Evolutionary conservation across 805 yeast species (phyloP).

Genomic region (Vanderwaltozyma polyspora): DNA sequence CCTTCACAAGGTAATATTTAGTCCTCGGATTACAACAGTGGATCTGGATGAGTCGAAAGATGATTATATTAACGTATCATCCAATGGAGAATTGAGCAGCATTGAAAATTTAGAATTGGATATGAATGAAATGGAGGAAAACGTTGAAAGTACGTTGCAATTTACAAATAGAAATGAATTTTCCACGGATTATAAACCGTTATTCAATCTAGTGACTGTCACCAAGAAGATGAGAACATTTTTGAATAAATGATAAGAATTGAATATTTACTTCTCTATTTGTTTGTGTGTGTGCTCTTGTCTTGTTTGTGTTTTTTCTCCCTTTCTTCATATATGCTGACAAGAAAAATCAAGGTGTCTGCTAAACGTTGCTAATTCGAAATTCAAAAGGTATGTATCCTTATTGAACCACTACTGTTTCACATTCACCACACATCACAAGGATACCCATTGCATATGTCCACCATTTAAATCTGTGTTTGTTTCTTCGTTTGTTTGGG

Average conservation of each 20-base stretch:
- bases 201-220: constrained; percentile 11
- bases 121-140: not conserved
- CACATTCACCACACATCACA: too few species aligned
- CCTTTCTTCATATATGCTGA: too few species aligned
- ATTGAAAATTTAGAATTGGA: constrained; percentile 15
- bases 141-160: not conserved
- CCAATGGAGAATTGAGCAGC: constrained; percentile 22
- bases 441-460: too few species aligned
- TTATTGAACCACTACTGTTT: too few species aligned
- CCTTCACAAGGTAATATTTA: too few species aligned
- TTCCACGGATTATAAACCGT: constrained; percentile 5
- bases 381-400: too few species aligned
- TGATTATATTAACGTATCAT: constrained; percentile 22
- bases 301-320: too few species aligned
- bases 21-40: not conserved
- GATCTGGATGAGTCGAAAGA: constrained; percentile 2
- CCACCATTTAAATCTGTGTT: too few species aligned
- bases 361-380: too few species aligned
- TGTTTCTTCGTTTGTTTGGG: too few species aligned
- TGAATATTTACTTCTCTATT: not conserved
- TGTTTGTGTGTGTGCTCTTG: too few species aligned
- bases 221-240: constrained; percentile 17
- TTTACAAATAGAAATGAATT: not conserved
- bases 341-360: too few species aligned
- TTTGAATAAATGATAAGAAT: constrained; percentile 8